Evolutionary conservation across 177 flowering plant species (phyloP).

Genomic region (Telopea speciosissima): DNA sequence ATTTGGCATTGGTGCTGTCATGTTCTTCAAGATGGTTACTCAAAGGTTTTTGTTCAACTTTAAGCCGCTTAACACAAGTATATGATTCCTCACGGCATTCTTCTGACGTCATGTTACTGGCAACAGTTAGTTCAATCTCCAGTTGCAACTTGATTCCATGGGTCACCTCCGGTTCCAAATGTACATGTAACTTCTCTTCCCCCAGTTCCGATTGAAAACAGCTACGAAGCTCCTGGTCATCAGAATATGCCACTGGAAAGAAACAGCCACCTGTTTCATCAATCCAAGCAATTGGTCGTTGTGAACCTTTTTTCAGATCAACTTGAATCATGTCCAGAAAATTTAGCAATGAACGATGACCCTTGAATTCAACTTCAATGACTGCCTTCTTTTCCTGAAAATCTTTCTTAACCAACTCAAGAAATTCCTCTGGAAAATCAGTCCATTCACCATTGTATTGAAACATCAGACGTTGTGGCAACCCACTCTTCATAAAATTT

Average conservation of each 20-base stretch:
- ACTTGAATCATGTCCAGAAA: conserved; percentile 65
- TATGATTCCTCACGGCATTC: conserved; percentile 57
- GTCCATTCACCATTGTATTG: conserved; percentile 62
- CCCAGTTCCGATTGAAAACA: conserved; percentile 18
- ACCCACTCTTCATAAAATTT: conserved; percentile 55
- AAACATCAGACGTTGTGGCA: conserved; percentile 54
- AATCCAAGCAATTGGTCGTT: conserved; percentile 84
- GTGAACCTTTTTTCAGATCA: conserved; percentile 53
- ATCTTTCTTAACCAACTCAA: conserved; percentile 42
- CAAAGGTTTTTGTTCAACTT: conserved; percentile 27
- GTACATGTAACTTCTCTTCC: conserved; percentile 12
- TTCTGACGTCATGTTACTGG: conserved; percentile 22
- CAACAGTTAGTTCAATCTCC: conserved; percentile 53
- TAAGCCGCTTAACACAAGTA: conserved; percentile 30
- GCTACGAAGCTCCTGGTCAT: conserved; percentile 17
- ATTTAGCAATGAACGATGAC: conserved; percentile 47
- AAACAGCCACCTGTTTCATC: conserved; percentile 75
- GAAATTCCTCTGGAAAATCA: conserved; percentile 45
- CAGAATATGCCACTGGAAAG: conserved; percentile 61
- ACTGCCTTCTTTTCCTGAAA: conserved; percentile 45
- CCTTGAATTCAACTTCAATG: conserved; percentile 47
- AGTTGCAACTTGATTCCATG: conserved; percentile 57
- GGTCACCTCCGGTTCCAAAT: conserved; percentile 26
- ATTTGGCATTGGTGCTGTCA: conserved; percentile 20
- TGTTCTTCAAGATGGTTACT: conserved; percentile 24